Percentiles rank a stretch among this genome's conserved stretches.
These are phyloP conservation scores for Aschersonia sp. DNA, from an alignment of 2,329 filamentous ascomycete species.

Conservation along the genomic window DNA sequence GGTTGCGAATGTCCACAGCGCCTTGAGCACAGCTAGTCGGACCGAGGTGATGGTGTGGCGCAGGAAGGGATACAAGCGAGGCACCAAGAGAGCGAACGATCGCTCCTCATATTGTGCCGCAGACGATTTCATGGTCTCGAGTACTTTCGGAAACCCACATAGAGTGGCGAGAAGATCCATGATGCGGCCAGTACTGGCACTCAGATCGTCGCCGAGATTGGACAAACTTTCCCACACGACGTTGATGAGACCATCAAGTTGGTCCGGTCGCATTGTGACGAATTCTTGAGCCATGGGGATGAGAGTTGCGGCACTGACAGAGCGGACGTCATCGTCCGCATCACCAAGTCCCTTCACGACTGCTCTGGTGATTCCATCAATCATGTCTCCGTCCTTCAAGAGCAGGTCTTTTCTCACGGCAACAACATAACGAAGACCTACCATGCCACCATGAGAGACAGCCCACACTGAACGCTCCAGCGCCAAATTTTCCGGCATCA, in stretches of 20 bases:
- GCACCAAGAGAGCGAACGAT: constrained; percentile 84
- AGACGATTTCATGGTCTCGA: constrained; percentile 86
- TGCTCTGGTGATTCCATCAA: constrained; percentile 81
- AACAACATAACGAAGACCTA: constrained; percentile 86
- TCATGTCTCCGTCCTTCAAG: constrained; percentile 66
- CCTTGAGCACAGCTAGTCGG: constrained; percentile 81
- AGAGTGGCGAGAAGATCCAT: constrained; percentile 96
- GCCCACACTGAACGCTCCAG: constrained; percentile 73
- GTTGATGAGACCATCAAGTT: constrained; percentile 70
- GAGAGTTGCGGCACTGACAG: constrained; percentile 91
- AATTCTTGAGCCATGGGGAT: constrained; percentile 95
- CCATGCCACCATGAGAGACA: constrained; percentile 95
- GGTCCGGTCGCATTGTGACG: constrained; percentile 65
- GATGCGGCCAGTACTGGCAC: constrained; percentile 91
- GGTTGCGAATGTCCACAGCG: constrained; percentile 81
- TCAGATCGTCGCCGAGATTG: constrained; percentile 91
- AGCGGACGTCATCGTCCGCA: constrained; percentile 85
- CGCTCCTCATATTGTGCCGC: constrained; percentile 70
- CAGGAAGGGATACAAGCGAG: constrained; percentile 87
- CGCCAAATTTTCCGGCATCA: constrained; percentile 75
- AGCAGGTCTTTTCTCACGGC: constrained; percentile 88
- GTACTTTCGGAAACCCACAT: constrained; percentile 83
- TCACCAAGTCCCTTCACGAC: constrained; percentile 93
- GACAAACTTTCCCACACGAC: constrained; percentile 97
- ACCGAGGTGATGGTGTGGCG: constrained; percentile 96